Percentiles rank a stretch among this genome's conserved stretches.
Conservation (phyloP, 345 rosid genomes). For the Citrus maxima region DNA sequence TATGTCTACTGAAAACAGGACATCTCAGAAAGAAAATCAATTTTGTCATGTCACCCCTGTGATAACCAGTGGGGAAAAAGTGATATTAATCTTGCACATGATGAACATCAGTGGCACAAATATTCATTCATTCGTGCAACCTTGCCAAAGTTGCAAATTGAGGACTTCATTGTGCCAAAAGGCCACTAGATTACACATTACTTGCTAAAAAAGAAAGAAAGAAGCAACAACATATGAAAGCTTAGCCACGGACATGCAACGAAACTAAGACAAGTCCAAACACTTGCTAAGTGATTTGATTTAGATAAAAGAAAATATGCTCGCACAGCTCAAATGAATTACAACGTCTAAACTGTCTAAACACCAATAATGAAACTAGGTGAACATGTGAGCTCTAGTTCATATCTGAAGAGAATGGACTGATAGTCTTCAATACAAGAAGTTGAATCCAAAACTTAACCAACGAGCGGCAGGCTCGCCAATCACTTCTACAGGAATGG, state of each 20-base stretch:
- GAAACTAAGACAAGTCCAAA: neutral
- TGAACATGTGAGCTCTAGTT: constrained; percentile 1
- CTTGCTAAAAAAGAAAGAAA: neutral
- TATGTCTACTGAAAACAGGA: no score
- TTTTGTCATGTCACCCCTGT: no score
- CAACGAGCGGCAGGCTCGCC: neutral
- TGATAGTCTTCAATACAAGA: neutral
- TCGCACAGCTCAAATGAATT: constrained; percentile 10
- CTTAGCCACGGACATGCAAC: neutral
- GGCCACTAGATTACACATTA: neutral
- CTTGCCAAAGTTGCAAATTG: neutral
- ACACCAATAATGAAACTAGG: neutral
- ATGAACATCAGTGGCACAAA: neutral
- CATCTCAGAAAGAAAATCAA: no score
- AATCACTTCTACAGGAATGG: constrained; percentile 61
- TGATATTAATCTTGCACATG: no score
- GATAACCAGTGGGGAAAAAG: no score
- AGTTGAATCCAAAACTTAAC: neutral
- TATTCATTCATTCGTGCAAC: neutral
- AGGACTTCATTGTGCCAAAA: neutral
- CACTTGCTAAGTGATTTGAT: neutral
- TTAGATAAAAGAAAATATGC: neutral
- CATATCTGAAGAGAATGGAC: constrained; percentile 4
- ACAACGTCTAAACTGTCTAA: constrained; percentile 10
- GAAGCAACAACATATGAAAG: neutral